Conservation (phyloP, 2,329 filamentous ascomycete genomes). For the Pleoardoris graminearum region DNA sequence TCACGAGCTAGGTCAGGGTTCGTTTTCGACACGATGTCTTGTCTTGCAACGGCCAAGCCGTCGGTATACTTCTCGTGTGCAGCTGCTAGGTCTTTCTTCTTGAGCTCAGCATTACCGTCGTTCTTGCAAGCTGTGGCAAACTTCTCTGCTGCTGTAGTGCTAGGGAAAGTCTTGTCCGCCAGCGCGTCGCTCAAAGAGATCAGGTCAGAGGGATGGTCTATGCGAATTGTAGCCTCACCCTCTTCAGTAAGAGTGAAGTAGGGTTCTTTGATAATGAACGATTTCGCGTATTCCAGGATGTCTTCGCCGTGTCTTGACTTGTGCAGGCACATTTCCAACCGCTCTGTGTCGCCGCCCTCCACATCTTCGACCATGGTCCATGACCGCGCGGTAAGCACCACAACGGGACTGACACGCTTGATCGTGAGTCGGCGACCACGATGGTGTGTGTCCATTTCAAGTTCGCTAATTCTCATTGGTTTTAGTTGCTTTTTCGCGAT, state of each 20-base stretch:
- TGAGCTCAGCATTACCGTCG: slow-evolving; percentile 40
- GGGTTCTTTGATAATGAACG: slow-evolving; percentile 58
- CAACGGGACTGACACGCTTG: slow-evolving; percentile 35
- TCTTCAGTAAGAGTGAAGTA: slow-evolving; percentile 53
- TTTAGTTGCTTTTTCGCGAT: slow-evolving; percentile 18
- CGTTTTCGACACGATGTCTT: slow-evolving; percentile 14
- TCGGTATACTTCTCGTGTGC: slow-evolving; percentile 40
- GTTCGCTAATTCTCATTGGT: slow-evolving; percentile 38
- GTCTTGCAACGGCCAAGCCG: slow-evolving; percentile 29
- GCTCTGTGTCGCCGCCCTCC: slow-evolving; percentile 45
- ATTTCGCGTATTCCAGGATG: slow-evolving; percentile 38
- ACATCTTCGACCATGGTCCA: slow-evolving; percentile 38
- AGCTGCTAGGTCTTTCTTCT: slow-evolving; percentile 45
- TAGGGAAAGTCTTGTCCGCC: slow-evolving; percentile 19
- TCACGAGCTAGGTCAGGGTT: slow-evolving; percentile 36
- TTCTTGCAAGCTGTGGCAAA: slow-evolving; percentile 34
- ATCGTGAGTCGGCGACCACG: slow-evolving; percentile 43
- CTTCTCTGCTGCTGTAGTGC: slow-evolving; percentile 40
- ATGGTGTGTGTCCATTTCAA: slow-evolving; percentile 48
- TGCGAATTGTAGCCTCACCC: slow-evolving; percentile 51
- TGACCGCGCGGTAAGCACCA: slow-evolving; percentile 35
- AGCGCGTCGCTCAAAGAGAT: slow-evolving; percentile 45
- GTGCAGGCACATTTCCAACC: slow-evolving; percentile 33
- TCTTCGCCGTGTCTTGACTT: slow-evolving; percentile 36
- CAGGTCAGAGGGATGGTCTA: slow-evolving; percentile 60